phyloP scores from a whole-genome alignment of 2,329 filamentous ascomycete species.

The Cordyceps javanica region DNA sequence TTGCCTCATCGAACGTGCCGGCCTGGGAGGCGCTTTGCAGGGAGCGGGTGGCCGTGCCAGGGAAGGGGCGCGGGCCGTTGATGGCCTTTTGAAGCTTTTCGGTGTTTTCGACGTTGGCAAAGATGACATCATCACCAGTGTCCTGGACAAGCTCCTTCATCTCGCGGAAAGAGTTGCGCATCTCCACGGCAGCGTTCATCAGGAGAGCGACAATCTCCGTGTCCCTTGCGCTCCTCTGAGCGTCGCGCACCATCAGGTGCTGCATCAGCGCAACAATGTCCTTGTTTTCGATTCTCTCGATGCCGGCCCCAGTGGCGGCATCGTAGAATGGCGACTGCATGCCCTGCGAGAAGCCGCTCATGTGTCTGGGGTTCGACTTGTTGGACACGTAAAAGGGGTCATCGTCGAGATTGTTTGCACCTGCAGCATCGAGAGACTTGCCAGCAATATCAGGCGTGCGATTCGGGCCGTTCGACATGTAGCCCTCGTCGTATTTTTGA shows the following conservation, averaged over 20 bases:
- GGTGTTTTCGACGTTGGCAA: slow-evolving; percentile 81
- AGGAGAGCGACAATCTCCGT: slow-evolving; percentile 94
- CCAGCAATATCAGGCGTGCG: slow-evolving; percentile 50
- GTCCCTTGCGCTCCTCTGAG: slow-evolving; percentile 89
- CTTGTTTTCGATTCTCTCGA: slow-evolving; percentile 89
- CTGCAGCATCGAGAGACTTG: slow-evolving; percentile 48
- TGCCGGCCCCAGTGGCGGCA: slow-evolving; percentile 75
- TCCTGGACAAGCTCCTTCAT: slow-evolving; percentile 89
- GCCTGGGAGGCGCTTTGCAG: slow-evolving; percentile 50
- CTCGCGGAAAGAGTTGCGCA: slow-evolving; percentile 93
- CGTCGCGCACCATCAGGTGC: slow-evolving; percentile 93
- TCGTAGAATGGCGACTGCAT: slow-evolving; percentile 89
- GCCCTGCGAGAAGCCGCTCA: slow-evolving; percentile 87
- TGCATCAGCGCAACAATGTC: slow-evolving; percentile 98
- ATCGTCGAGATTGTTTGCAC: slow-evolving; percentile 46
- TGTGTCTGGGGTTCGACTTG: slow-evolving; percentile 54
- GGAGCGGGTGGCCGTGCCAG: slow-evolving; percentile 56
- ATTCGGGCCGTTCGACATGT: slow-evolving; percentile 69
- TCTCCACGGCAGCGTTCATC: slow-evolving; percentile 89
- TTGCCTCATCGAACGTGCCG: slow-evolving; percentile 48
- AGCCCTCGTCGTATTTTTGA: slow-evolving; percentile 75
- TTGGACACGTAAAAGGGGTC: slow-evolving; percentile 62
- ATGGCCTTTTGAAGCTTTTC: slow-evolving; percentile 79
- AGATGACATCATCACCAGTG: slow-evolving; percentile 76
- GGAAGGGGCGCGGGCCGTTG: slow-evolving; percentile 79